Conservation (phyloP, 1,284 basidiomycete species). For the Gymnopus androsaceus region DNA sequence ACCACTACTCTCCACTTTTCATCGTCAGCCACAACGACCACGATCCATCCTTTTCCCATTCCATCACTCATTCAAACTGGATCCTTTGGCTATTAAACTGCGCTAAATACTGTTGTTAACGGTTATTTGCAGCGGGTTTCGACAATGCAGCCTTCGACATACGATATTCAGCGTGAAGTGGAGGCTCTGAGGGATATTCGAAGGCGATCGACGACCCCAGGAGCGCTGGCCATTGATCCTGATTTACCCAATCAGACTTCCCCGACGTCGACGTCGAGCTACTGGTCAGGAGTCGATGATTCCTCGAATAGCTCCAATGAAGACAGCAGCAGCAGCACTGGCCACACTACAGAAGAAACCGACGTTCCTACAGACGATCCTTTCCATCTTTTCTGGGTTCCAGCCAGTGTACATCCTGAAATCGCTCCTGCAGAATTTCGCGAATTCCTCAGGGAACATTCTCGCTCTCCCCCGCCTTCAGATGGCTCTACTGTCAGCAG, state of each 20-base stretch:
- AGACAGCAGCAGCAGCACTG: conserved; percentile 29
- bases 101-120: neutral
- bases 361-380: conserved; percentile 61
- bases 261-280: conserved; percentile 53
- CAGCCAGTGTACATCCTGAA: conserved; percentile 94
- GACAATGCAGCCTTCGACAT: conserved; percentile 73
- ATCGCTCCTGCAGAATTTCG: conserved; percentile 96
- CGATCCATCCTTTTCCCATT: neutral
- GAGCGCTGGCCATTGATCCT: conserved; percentile 81
- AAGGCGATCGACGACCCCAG: conserved; percentile 79
- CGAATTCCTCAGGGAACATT: conserved; percentile 92
- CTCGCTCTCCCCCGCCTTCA: conserved; percentile 54
- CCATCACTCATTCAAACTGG: neutral
- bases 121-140: conserved; percentile 14
- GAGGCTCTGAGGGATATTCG: conserved; percentile 82
- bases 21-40: conserved; percentile 5
- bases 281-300: conserved; percentile 51
- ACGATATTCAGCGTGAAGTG: conserved; percentile 85
- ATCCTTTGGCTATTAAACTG: neutral
- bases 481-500: conserved; percentile 43
- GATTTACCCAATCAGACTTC: conserved; percentile 75
- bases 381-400: conserved; percentile 95
- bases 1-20: neutral
- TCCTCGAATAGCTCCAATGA: conserved; percentile 50
- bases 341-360: conserved; percentile 23